Conservation (phyloP, 768 basidiomycete genomes). For the Hypsizygus marmoreus region DNA sequence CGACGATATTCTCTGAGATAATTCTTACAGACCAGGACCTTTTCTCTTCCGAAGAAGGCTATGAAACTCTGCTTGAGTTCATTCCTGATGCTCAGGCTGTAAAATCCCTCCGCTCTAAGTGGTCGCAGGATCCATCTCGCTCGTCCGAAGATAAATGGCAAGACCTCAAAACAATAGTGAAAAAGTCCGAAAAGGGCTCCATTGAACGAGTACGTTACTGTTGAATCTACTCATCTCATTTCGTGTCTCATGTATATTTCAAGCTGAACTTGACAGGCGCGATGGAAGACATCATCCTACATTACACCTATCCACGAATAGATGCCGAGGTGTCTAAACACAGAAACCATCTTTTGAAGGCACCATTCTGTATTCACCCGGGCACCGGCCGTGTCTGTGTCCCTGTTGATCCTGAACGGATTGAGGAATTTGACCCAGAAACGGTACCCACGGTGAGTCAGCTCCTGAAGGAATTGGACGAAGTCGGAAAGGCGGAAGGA, state of each 20-base stretch:
- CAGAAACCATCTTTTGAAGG: conserved; percentile 95
- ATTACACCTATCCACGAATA: conserved; percentile 94
- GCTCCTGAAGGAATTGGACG: conserved; percentile 80
- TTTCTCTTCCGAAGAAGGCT: conserved; percentile 70
- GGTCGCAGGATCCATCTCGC: conserved; percentile 53
- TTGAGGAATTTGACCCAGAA: conserved; percentile 84
- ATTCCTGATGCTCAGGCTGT: conserved; percentile 65
- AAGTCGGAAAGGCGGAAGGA: conserved; percentile 28
- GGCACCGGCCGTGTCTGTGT: conserved; percentile 96
- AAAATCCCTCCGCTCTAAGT: conserved; percentile 52
- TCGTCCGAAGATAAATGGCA: conserved; percentile 76
- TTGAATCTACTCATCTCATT: not conserved
- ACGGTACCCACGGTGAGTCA: conserved; percentile 84
- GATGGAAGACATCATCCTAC: conserved; percentile 86
- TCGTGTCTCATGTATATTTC: conserved; percentile 24
- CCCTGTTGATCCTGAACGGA: conserved; percentile 74
- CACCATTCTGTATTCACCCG: conserved; percentile 96
- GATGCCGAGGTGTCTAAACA: conserved; percentile 98
- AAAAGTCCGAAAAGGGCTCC: conserved; percentile 29
- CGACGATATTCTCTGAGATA: conserved; percentile 59
- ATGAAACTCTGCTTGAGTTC: conserved; percentile 70
- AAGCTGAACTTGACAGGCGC: conserved; percentile 41
- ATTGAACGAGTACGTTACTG: conserved; percentile 33
- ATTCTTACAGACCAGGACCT: conserved; percentile 85
- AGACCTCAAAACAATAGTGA: conserved; percentile 52